These are phyloP conservation scores for Suillus decipiens DNA, from an alignment of 768 basidiomycete species.

Conservation along the genomic window DNA sequence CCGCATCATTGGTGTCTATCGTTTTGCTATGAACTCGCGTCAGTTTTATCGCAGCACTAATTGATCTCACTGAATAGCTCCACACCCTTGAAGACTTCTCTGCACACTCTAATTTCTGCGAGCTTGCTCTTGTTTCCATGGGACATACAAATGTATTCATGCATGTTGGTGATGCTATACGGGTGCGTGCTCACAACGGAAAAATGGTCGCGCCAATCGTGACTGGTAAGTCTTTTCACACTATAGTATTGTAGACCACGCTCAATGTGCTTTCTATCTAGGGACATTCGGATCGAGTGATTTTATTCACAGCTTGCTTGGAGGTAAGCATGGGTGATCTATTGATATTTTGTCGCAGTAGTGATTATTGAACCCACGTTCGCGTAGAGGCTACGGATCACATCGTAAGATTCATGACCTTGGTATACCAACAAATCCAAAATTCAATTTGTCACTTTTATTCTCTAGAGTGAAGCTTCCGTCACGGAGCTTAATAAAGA, in stretches of 20 bases:
- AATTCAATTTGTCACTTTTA: conserved; percentile 1
- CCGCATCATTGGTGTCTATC: not conserved
- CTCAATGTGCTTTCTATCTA: conserved; percentile 15
- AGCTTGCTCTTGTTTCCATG: conserved; percentile 72
- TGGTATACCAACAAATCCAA: not conserved
- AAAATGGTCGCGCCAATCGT: conserved; percentile 79
- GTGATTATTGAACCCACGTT: not conserved
- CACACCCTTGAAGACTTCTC: conserved; percentile 87
- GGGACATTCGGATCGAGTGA: conserved; percentile 80
- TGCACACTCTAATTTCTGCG: conserved; percentile 90
- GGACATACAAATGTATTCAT: conserved; percentile 79
- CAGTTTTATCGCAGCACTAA: not conserved
- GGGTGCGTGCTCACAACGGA: conserved; percentile 74
- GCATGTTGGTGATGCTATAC: conserved; percentile 83
- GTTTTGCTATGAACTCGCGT: not conserved
- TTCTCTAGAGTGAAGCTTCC: conserved; percentile 55
- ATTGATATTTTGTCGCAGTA: not conserved
- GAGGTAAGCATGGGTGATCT: conserved; percentile 46
- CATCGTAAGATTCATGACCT: conserved; percentile 41
- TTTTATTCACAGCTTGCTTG: conserved; percentile 75
- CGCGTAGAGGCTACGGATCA: conserved; percentile 61
- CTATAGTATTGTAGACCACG: not conserved
- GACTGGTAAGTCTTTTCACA: conserved; percentile 48
- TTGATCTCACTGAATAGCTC: conserved; percentile 41
- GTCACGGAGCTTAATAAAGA: conserved; percentile 85